Evolutionary conservation across 257 asterid species (phyloP).

Genomic region (Avicennia marina): DNA sequence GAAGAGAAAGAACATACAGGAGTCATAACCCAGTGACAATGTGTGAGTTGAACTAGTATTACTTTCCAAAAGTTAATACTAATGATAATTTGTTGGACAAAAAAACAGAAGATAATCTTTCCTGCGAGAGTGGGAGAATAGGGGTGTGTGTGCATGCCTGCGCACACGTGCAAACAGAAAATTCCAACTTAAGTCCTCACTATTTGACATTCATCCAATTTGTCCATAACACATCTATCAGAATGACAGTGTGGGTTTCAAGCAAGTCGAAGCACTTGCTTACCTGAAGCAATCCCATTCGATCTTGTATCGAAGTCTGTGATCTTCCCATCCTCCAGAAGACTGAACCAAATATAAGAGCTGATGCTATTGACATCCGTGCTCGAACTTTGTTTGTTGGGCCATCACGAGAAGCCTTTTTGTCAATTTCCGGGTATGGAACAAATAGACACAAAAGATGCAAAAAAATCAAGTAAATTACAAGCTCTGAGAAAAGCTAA

Average conservation of each 20-base stretch:
- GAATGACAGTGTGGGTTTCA: too few species aligned
- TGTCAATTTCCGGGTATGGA: constrained; percentile 15
- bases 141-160: too few species aligned
- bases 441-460: constrained; percentile 17
- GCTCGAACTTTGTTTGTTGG: constrained; percentile 95
- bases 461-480: constrained; percentile 14
- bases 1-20: neutral
- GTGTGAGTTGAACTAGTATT: too few species aligned
- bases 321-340: constrained; percentile 98
- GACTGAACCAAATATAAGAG: constrained; percentile 92
- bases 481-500: constrained; percentile 10
- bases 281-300: constrained; percentile 98
- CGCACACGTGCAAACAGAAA: too few species aligned
- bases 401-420: constrained; percentile 96
- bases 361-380: constrained; percentile 95
- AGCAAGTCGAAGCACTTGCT: constrained; percentile 6
- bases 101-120: neutral
- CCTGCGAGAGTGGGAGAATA: neutral
- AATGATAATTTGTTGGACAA: too few species aligned
- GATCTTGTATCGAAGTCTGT: constrained; percentile 92
- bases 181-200: too few species aligned
- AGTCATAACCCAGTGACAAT: neutral
- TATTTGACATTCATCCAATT: too few species aligned
- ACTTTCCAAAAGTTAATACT: too few species aligned
- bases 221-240: too few species aligned